phyloP scores from a whole-genome alignment of 805 yeast genomes.

The Wickerhamomyces rabaulensis region DNA sequence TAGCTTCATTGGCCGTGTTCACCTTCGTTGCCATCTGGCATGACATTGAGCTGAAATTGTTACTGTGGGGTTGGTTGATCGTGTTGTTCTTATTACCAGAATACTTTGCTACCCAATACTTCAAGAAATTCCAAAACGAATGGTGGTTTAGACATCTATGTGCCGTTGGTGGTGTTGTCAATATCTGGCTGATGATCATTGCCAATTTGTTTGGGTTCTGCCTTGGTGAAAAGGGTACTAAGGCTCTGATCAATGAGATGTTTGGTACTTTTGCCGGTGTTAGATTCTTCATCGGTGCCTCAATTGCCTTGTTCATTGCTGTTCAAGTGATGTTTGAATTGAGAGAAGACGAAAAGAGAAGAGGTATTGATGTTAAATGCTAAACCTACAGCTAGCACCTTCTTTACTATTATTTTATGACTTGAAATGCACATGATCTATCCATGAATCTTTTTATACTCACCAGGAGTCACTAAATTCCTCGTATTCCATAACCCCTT shows the following conservation, averaged over 20 bases:
- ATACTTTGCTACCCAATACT: conserved; percentile 48
- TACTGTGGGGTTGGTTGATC: conserved; percentile 95
- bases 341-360: conserved; percentile 79
- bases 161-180: conserved; percentile 81
- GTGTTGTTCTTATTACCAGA: conserved; percentile 89
- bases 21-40: conserved; percentile 98
- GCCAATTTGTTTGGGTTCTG: conserved; percentile 96
- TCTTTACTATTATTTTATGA: neutral
- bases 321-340: conserved; percentile 93
- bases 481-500: conserved; percentile 67
- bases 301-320: conserved; percentile 69
- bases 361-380: conserved; percentile 79
- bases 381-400: conserved; percentile 9
- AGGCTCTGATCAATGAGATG: conserved; percentile 60
- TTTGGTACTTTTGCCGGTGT: conserved; percentile 68
- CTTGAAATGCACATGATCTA: neutral
- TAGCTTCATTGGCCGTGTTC: conserved; percentile 81
- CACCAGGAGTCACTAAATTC: conserved; percentile 67
- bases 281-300: conserved; percentile 53
- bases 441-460: conserved; percentile 51
- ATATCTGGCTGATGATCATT: conserved; percentile 97
- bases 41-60: conserved; percentile 80
- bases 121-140: conserved; percentile 33
- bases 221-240: conserved; percentile 82
- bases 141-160: conserved; percentile 81